phyloP scores from a whole-genome alignment of 2,329 filamentous ascomycete species.

The Cyphellophora europaea region DNA sequence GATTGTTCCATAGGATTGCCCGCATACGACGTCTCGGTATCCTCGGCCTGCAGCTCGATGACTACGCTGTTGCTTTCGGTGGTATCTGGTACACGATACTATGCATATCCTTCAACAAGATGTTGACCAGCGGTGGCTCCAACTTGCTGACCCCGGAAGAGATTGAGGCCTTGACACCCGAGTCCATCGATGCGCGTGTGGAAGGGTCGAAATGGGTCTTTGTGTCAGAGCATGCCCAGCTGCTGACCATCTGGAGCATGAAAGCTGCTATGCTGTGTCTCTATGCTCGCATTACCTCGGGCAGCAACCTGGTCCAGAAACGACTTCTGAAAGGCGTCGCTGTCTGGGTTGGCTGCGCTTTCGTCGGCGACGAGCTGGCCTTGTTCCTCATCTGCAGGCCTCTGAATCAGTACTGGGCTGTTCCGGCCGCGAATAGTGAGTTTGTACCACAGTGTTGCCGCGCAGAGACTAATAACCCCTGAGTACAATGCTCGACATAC shows the following conservation, averaged over 20 bases:
- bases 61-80: slow-evolving; percentile 46
- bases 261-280: slow-evolving; percentile 47
- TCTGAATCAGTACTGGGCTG: slow-evolving; percentile 40
- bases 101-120: slow-evolving; percentile 44
- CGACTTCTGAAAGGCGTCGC: slow-evolving; percentile 25
- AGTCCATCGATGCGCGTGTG: slow-evolving; percentile 32
- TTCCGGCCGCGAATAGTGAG: slow-evolving; percentile 27
- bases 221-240: slow-evolving; percentile 53
- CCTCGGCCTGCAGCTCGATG: slow-evolving; percentile 44
- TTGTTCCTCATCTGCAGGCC: slow-evolving; percentile 44
- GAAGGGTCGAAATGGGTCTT: slow-evolving; percentile 54
- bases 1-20: slow-evolving; percentile 22
- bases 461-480: background rate
- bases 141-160: slow-evolving; percentile 49
- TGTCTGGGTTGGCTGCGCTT: slow-evolving; percentile 36
- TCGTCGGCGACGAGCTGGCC: slow-evolving; percentile 39
- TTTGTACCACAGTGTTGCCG: background rate
- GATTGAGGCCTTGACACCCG: slow-evolving; percentile 34
- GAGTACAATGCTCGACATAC: slow-evolving; percentile 31
- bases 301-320: slow-evolving; percentile 13
- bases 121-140: slow-evolving; percentile 46
- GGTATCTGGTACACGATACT: slow-evolving; percentile 48
- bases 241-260: slow-evolving; percentile 43
- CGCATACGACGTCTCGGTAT: slow-evolving; percentile 35
- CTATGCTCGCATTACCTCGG: slow-evolving; percentile 38